Evolutionary conservation across 1,139 yeast species (phyloP), one percentile per base, ranked within the genome.

Genomic region (Diutina scorzettiae): DNA sequence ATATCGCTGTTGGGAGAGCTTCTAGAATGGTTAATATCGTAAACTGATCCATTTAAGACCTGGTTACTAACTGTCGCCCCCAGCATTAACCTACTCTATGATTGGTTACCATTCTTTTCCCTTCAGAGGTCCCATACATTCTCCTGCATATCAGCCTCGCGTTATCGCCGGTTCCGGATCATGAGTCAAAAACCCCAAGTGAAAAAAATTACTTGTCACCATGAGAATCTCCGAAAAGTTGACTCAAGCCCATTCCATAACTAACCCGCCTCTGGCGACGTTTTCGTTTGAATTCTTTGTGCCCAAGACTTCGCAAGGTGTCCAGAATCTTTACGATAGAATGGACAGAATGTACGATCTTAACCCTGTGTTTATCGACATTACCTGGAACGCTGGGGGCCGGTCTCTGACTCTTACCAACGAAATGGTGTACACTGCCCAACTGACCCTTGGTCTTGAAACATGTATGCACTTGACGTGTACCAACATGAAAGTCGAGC

Each of bases 321-420:
- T 89, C 27, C 96, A 89, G 59, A 91, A 91, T 57, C 70, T 91
- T 46, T 91, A 89, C 62, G 98, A 91, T 59, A 75, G 98, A 58
- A 91, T 91, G 93, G 97, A 91, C 57, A 76, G 96, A 60, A 91
- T 91, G 98, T 86, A 85, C 60, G 89, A 84, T 51, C 69, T 89
- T 53, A 81, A 82, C 49, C 98, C 98, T 1, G 78, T 84, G 48
- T 91, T 91, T 58, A 80, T 91, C 47, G 98, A 91, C 57, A 84
- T 91, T 49, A 91, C 98, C 1, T 91, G 98, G 98, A 89, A 89
- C 55, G 98, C 98, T 2, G 98, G 98, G 37, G 97, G 97, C 7
- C 71, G 89, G 46, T 65, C 83, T 41, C 80, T 94, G 5, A 76
- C 76, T 42, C 66, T 85, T 52, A 83, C 96, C 37, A 81, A 85